These are phyloP conservation scores for Leersia perrieri DNA, from an alignment of 176 grass and related monocot species.

Conservation along the genomic window DNA sequence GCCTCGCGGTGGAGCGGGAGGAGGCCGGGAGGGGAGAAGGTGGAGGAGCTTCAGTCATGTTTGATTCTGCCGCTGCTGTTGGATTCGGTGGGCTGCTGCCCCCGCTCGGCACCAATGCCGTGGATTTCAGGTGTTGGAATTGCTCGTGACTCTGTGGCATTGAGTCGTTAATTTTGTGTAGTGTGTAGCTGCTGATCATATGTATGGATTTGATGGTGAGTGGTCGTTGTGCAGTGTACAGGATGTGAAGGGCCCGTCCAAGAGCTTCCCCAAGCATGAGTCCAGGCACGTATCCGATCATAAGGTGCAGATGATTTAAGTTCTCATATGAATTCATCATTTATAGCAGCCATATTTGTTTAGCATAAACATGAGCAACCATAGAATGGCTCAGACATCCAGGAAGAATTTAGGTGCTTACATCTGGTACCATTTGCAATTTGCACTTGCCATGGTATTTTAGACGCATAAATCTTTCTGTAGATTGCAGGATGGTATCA, in stretches of 20 bases:
- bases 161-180: neutral
- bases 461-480: neutral
- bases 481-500: neutral
- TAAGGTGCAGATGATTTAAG: conserved; percentile 52
- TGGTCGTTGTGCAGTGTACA: conserved; percentile 43
- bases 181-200: neutral
- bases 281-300: conserved; percentile 81
- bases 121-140: conserved; percentile 69
- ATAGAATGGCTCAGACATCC: neutral
- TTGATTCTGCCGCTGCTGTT: conserved; percentile 23
- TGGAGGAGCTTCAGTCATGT: conserved; percentile 43
- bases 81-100: conserved; percentile 28
- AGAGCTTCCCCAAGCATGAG: conserved; percentile 87
- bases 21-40: conserved; percentile 53
- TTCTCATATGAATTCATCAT: neutral
- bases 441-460: neutral
- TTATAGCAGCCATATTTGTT: neutral
- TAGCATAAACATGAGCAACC: neutral
- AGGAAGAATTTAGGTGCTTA: neutral
- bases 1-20: conserved; percentile 75
- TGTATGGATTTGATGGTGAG: neutral
- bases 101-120: conserved; percentile 28
- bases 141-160: neutral
- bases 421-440: neutral
- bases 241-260: conserved; percentile 72